A percentile compares a stretch with the other conserved stretches of the same genome.
Evolutionary conservation across 768 basidiomycete genomes (phyloP).

Genomic region (Russula foetens): DNA sequence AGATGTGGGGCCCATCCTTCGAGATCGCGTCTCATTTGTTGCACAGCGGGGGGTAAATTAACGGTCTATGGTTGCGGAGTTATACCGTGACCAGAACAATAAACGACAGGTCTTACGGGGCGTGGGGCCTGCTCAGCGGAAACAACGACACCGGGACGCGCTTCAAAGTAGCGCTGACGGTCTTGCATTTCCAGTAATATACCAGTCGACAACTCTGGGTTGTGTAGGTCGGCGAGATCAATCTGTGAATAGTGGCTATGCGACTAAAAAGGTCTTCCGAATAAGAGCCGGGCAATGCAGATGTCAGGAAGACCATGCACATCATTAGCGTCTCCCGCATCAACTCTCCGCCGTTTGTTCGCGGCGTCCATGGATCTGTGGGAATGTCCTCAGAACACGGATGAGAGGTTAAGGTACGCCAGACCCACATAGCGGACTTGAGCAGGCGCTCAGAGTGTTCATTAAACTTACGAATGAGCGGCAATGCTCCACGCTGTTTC

Average conservation of each 20-base stretch:
- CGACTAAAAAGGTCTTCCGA: conserved; percentile 6
- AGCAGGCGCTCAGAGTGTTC: conserved; percentile 91
- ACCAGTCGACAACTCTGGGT: conserved; percentile 52
- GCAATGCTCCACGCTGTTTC: conserved; percentile 76
- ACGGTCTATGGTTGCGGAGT: conserved; percentile 29
- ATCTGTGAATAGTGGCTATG: conserved; percentile 47
- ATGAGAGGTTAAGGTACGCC: conserved; percentile 2
- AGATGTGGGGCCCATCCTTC: conserved; percentile 52
- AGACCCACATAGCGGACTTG: conserved; percentile 63
- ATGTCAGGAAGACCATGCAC: conserved; percentile 28
- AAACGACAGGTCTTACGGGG: conserved; percentile 19
- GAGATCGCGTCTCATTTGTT: conserved; percentile 39
- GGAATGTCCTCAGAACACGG: neutral
- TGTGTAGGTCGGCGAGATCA: conserved; percentile 79
- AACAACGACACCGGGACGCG: conserved; percentile 29
- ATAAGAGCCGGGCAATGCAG: neutral
- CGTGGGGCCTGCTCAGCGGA: conserved; percentile 19
- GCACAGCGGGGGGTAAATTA: conserved; percentile 41
- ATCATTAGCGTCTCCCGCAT: conserved; percentile 32
- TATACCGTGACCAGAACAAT: neutral
- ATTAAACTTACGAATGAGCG: conserved; percentile 94
- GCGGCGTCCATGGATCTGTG: conserved; percentile 41
- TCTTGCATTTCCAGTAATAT: conserved; percentile 85
- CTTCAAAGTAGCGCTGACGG: conserved; percentile 76
- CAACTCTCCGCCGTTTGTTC: conserved; percentile 51